Base-by-base conservation (phyloP, 2,329 filamentous ascomycete species). In the Calycina marina region DNA sequence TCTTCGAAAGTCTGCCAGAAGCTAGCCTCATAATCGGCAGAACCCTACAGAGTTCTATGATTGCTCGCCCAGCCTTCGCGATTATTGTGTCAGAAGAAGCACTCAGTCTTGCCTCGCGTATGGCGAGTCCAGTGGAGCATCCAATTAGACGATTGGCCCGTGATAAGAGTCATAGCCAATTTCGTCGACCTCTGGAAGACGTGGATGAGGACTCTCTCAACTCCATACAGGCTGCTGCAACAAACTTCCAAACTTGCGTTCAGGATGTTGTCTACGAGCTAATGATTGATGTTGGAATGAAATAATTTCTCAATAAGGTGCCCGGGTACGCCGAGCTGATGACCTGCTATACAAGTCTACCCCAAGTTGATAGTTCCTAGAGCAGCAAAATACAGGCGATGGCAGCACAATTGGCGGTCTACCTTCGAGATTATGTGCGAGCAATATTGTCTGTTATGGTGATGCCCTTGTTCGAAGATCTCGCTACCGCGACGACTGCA, bases 1-100 rank as follows among this genome's bases (percentile, higher is more conserved):
- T 82, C 41, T 60, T 79, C 10, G 73, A 80, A 42, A 55, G 72
- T 4, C 61, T 77, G 20, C 68, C 76, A 0, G 75, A 80, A 42
- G 63, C 69, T 31, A 56, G 65, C 5, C 60, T 79, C 18, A 61
- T 63, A 14, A 68, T 81, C 5, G 72, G 64, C 4, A 61, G 61
- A 40, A 52, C 52, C 3, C 43, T 73, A 4, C 40, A 62, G 36
- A 55, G 62, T 6, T 47, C 55, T 0, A 48, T 56, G 9, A 46
- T 72, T 2, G 55, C 62, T 0, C 59, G 59, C 18, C 46, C 54
- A 13, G 58, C 72, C 0, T 79, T 77, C 41, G 58, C 62, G 8
- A 63, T 77, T 15, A 58, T 80, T 4, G 73, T 78, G 14, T 70
- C 66, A 12, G 75, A 81, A 45, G 59, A 67, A 31, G 73, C 72